A percentile compares a stretch with the other conserved stretches of the same genome.
These are phyloP conservation scores for Beauveria varroae DNA, from an alignment of 2,329 filamentous ascomycete genomes.

Conservation along the genomic window DNA sequence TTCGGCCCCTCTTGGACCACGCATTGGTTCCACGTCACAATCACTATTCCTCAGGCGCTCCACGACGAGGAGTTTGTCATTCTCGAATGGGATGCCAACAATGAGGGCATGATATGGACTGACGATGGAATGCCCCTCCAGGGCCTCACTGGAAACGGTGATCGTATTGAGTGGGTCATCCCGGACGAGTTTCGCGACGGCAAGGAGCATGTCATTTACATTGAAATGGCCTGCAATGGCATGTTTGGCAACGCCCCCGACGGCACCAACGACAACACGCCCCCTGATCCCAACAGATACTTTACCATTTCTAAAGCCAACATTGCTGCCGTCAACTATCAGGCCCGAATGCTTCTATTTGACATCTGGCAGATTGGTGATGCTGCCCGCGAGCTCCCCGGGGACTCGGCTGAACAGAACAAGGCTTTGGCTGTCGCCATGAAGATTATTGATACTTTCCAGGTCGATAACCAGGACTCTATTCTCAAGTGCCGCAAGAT, in stretches of 20 bases:
- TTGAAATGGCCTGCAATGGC: slow-evolving; percentile 97
- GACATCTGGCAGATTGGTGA: slow-evolving; percentile 97
- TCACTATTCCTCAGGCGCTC: slow-evolving; percentile 70
- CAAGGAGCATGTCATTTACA: slow-evolving; percentile 81
- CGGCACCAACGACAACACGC: slow-evolving; percentile 73
- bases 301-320: slow-evolving; percentile 71
- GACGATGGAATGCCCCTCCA: slow-evolving; percentile 85
- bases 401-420: slow-evolving; percentile 83
- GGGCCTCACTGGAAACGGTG: slow-evolving; percentile 82
- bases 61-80: slow-evolving; percentile 75
- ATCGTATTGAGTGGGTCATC: slow-evolving; percentile 86
- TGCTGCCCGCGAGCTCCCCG: slow-evolving; percentile 83
- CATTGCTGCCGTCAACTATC: slow-evolving; percentile 81
- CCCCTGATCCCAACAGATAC: slow-evolving; percentile 76
- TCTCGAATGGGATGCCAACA: slow-evolving; percentile 92
- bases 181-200: slow-evolving; percentile 76
- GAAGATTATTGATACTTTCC: slow-evolving; percentile 83
- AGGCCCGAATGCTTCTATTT: slow-evolving; percentile 74
- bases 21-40: slow-evolving; percentile 86
- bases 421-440: slow-evolving; percentile 77
- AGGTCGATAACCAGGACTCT: slow-evolving; percentile 69
- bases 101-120: slow-evolving; percentile 91
- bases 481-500: slow-evolving; percentile 76
- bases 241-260: slow-evolving; percentile 94
- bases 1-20: slow-evolving; percentile 97